Conservation (phyloP, 306 rosid species). For the Coriaria nepalensis region DNA sequence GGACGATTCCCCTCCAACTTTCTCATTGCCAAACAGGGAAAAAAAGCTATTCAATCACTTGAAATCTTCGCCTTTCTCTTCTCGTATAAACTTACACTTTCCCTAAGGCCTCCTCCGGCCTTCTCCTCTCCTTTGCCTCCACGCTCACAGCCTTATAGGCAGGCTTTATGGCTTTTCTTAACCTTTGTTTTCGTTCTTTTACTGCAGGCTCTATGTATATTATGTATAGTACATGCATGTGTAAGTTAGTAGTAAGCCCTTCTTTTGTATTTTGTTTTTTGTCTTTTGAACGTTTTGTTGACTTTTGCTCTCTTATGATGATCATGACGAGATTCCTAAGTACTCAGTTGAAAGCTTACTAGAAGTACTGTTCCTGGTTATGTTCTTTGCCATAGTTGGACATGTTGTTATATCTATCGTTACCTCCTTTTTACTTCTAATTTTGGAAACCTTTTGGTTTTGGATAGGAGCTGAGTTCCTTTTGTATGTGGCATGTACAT, state of each 20-base stretch:
- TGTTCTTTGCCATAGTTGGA: conserved; percentile 46
- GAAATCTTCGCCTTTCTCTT: conserved; percentile 42
- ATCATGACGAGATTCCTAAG: background rate
- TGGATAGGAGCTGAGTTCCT: too few species aligned
- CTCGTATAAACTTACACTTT: conserved; percentile 36
- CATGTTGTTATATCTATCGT: conserved; percentile 31
- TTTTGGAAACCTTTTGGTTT: conserved; percentile 25
- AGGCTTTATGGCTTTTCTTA: conserved; percentile 8
- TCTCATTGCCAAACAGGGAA: conserved; percentile 31
- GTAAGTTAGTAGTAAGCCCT: too few species aligned
- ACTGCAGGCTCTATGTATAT: too few species aligned
- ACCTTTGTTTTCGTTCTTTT: background rate
- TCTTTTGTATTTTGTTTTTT: too few species aligned
- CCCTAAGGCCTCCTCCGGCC: conserved; percentile 10
- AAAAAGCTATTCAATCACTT: conserved; percentile 27
- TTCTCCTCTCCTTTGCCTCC: background rate
- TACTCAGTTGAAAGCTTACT: conserved; percentile 21
- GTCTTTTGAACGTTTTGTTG: too few species aligned
- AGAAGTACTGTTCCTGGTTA: conserved; percentile 25
- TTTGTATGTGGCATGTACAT: too few species aligned
- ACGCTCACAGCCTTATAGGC: too few species aligned
- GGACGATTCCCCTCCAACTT: conserved; percentile 41
- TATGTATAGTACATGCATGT: too few species aligned
- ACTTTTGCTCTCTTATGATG: too few species aligned
- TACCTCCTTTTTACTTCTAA: conserved; percentile 21